A percentile compares a stretch with the other conserved stretches of the same genome.
These are phyloP conservation scores for Domatiomyces globalis DNA, from an alignment of 2,329 filamentous ascomycete species.

Conservation along the genomic window DNA sequence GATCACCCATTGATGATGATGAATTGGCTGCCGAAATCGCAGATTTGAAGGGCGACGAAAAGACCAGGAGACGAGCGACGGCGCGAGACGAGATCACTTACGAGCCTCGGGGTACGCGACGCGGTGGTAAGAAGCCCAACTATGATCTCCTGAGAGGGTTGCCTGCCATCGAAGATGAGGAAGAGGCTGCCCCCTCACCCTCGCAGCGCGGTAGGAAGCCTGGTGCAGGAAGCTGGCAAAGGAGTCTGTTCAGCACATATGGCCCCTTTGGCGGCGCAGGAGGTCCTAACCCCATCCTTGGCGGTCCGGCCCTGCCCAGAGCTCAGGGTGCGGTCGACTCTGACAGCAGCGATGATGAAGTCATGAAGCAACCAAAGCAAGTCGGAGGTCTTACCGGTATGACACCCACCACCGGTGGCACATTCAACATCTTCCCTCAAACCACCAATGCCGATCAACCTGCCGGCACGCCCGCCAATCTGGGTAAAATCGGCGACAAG, in stretches of 20 bases:
- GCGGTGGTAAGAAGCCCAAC: slow-evolving; percentile 15
- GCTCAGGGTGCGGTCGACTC: slow-evolving; percentile 73
- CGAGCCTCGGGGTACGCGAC: slow-evolving; percentile 17
- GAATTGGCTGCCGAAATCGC: slow-evolving; percentile 47
- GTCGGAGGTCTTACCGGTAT: slow-evolving; percentile 50
- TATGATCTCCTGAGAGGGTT: slow-evolving; percentile 16
- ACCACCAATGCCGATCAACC: slow-evolving; percentile 43
- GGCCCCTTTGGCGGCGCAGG: slow-evolving; percentile 85
- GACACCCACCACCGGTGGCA: slow-evolving; percentile 42
- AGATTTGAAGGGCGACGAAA: slow-evolving; percentile 36
- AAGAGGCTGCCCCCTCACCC: slow-evolving; percentile 54
- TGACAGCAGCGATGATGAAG: slow-evolving; percentile 93
- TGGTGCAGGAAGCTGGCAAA: slow-evolving; percentile 52
- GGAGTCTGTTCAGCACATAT: slow-evolving; percentile 73
- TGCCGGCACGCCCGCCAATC: slow-evolving; percentile 58
- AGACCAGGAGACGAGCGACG: slow-evolving; percentile 21
- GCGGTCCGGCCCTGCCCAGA: slow-evolving; percentile 48
- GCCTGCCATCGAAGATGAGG: slow-evolving; percentile 59
- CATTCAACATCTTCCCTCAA: slow-evolving; percentile 42
- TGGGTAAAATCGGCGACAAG: slow-evolving; percentile 86
- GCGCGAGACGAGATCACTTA: slow-evolving; percentile 19
- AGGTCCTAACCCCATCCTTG: slow-evolving; percentile 56
- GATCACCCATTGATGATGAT: slow-evolving; percentile 35
- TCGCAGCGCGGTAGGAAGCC: slow-evolving; percentile 49
- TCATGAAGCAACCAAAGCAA: slow-evolving; percentile 44